Percentiles rank a stretch among this genome's conserved stretches.
Conservation (phyloP, 345 rosid genomes). For the Raphanus raphanistrum region DNA sequence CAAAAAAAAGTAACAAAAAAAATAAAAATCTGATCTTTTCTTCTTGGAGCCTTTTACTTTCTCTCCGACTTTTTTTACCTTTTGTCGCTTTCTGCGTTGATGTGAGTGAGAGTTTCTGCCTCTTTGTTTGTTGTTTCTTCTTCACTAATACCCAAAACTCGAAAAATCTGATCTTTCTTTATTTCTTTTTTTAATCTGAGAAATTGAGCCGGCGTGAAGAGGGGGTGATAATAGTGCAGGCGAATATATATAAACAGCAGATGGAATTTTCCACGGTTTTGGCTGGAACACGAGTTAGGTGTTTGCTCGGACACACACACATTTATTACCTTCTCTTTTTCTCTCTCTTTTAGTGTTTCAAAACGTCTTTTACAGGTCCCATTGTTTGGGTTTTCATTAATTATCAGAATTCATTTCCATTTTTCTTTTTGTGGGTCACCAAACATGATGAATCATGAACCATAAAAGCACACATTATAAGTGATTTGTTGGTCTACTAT, state of each 20-base stretch:
- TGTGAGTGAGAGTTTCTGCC: constrained; percentile 30
- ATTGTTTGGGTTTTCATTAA: constrained; percentile 5
- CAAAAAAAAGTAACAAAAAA: not conserved
- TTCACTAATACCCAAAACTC: constrained; percentile 1
- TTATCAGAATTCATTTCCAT: not conserved
- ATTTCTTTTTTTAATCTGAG: not conserved
- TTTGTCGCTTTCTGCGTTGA: constrained; percentile 38
- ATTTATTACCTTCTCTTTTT: constrained; percentile 16
- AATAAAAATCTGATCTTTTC: constrained; percentile 29
- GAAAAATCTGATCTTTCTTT: not conserved
- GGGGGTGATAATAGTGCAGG: constrained; percentile 11
- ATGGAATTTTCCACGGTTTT: constrained; percentile 28
- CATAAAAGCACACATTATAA: not conserved
- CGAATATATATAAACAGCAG: constrained; percentile 28
- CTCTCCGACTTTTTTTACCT: constrained; percentile 19
- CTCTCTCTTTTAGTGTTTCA: constrained; percentile 7
- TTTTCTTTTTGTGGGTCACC: constrained; percentile 15
- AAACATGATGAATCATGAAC: not conserved
- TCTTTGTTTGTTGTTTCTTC: constrained; percentile 35
- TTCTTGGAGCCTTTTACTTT: constrained; percentile 32
- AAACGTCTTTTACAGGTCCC: constrained; percentile 21
- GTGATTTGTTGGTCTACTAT: not conserved
- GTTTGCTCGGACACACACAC: not conserved
- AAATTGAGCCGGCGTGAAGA: constrained; percentile 1
- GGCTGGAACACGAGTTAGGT: constrained; percentile 32